Conservation (phyloP, 768 basidiomycete genomes). For the Melanogaster broomeanus region DNA sequence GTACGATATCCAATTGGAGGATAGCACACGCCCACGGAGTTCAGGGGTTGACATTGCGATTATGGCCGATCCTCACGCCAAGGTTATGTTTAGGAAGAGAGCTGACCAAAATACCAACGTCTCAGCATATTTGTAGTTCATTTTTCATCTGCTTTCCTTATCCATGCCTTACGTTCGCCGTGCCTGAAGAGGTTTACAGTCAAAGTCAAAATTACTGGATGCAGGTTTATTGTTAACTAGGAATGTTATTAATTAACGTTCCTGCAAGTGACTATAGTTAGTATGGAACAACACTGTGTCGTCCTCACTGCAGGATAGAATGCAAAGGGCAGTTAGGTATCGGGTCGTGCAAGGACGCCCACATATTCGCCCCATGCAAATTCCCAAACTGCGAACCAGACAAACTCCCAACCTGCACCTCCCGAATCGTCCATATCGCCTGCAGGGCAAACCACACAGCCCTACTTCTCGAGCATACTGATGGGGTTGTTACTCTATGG, state of each 20-base stretch:
- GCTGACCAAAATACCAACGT: too few relatives aligned
- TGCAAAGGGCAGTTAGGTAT: conserved; percentile 49
- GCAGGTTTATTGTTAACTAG: conserved; percentile 48
- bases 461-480: conserved; percentile 48
- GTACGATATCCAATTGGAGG: too few relatives aligned
- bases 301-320: conserved; percentile 51
- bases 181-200: conserved; percentile 36
- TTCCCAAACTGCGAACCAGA: conserved; percentile 29
- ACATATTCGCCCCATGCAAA: conserved; percentile 38
- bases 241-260: too few relatives aligned
- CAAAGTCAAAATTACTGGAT: conserved; percentile 59
- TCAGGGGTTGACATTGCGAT: too few relatives aligned
- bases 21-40: too few relatives aligned
- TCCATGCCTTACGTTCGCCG: neutral
- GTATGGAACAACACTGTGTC: neutral
- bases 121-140: too few relatives aligned
- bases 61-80: too few relatives aligned
- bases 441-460: conserved; percentile 84
- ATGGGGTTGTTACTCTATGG: conserved; percentile 53
- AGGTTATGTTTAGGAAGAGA: too few relatives aligned
- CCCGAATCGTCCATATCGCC: conserved; percentile 50
- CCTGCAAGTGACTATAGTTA: too few relatives aligned
- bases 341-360: conserved; percentile 39
- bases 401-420: conserved; percentile 23
- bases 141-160: too few relatives aligned